Evolutionary conservation across 2,329 filamentous ascomycete genomes (phyloP), one percentile per base, ranked within the genome.

Genomic region (Penicillium sp.): DNA sequence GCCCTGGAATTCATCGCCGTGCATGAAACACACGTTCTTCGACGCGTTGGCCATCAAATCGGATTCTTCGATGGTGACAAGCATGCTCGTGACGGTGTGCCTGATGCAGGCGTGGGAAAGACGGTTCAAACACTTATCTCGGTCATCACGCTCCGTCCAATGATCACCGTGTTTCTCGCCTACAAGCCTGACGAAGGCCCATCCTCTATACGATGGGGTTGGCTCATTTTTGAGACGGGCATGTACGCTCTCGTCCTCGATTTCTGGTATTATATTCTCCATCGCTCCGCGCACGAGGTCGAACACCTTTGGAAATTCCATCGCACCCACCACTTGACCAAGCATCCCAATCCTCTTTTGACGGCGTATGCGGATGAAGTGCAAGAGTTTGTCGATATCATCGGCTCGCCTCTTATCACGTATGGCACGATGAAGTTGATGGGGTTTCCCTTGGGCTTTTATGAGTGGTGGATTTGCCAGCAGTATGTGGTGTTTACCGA

Each of bases 401-500:
- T 60, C 15, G 62, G 59, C 18, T 59, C 71, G 3, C 68, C 68
- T 0, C 37, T 68, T 12, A 47, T 68, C 37, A 60, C 67, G 0
- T 70, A 59, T 37, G 47, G 52, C 15, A 63, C 56, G 4, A 33
- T 70, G 3, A 61, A 55, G 30, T 18, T 52, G 0, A 50, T 65
- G 18, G 65, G 67, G 0, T 28, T 70, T 2, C 67, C 66, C 1
- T 65, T 71, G 62, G 66, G 64, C 1, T 71, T 71, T 46, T 70
- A 70, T 31, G 67, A 70, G 17, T 68, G 64, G 66, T 72, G 67
- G 67, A 45, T 71, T 4, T 71, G 68, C 44, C 64, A 69, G 33
- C 53, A 68, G 38, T 71, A 68, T 32, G 55, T 71, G 26, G 58
- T 66, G 2, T 71, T 71, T 27, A 42, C 49, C 1, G 51, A 54